These are phyloP conservation scores for Boletus coccyginus DNA, from an alignment of 768 basidiomycete genomes.

Conservation along the genomic window DNA sequence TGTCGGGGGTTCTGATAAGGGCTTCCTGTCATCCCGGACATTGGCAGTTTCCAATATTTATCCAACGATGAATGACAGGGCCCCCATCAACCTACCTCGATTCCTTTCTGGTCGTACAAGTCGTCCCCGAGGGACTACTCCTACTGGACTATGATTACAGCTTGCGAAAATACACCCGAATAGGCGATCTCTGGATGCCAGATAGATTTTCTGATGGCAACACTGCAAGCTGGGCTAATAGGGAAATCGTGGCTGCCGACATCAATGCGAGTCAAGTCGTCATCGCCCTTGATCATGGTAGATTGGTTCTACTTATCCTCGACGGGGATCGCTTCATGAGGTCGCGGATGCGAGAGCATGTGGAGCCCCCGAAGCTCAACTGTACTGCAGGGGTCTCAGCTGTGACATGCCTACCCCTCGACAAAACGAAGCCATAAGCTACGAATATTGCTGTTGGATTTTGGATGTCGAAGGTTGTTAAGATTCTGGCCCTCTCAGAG, in stretches of 20 bases:
- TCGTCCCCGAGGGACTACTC: slow-evolving; percentile 59
- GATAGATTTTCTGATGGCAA: slow-evolving; percentile 27
- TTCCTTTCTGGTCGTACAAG: slow-evolving; percentile 66
- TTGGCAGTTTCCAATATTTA: no score
- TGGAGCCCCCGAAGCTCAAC: slow-evolving; percentile 14
- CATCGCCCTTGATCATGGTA: no score
- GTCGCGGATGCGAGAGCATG: slow-evolving; percentile 23
- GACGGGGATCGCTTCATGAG: no score
- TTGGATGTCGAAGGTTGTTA: slow-evolving; percentile 68
- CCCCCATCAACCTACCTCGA: slow-evolving; percentile 35
- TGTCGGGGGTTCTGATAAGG: slow-evolving; percentile 41
- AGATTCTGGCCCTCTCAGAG: slow-evolving; percentile 45
- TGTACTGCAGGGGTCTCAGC: slow-evolving; percentile 59
- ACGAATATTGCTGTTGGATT: slow-evolving; percentile 61
- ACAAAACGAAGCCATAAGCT: slow-evolving; percentile 45
- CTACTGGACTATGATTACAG: slow-evolving; percentile 55
- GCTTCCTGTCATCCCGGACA: no score
- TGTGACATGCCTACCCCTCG: slow-evolving; percentile 59
- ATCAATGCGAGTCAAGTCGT: no score
- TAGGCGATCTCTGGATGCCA: slow-evolving; percentile 41
- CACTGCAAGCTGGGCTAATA: no score
- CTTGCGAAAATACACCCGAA: slow-evolving; percentile 40
- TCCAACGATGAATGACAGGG: slow-evolving; percentile 34
- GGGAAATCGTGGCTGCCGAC: no score
- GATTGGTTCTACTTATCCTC: no score